Conservation (phyloP, 106 monocot species). For the Hemerocallis citrina region DNA sequence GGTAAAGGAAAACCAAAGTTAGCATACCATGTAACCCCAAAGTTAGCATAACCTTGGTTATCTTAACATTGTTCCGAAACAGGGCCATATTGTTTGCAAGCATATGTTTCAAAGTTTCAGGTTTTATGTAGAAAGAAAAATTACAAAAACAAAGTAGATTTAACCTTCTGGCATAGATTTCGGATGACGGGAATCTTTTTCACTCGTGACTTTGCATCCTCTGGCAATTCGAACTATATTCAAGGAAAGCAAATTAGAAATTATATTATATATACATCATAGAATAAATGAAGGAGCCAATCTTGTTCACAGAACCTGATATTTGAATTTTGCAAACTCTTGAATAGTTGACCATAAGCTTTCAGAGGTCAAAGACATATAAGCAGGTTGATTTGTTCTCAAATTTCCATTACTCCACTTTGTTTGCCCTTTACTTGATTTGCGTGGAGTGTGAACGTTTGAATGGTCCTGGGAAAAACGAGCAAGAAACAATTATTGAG, state of each 20-base stretch:
- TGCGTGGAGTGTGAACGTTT: constrained; percentile 21
- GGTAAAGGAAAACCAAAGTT: no score
- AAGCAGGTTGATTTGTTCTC: constrained; percentile 26
- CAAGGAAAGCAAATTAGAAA: constrained; percentile 4
- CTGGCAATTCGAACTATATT: constrained; percentile 73
- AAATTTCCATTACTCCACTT: constrained; percentile 24
- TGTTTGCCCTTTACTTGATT: constrained; percentile 23
- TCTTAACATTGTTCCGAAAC: no score
- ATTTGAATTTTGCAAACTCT: constrained; percentile 81
- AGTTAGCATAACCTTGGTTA: no score
- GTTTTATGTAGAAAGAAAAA: neutral
- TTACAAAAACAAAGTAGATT: neutral
- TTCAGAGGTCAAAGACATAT: constrained; percentile 57
- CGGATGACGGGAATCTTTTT: constrained; percentile 67
- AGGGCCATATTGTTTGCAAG: no score
- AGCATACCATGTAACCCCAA: no score
- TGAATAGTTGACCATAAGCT: constrained; percentile 63
- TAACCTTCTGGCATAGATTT: constrained; percentile 92
- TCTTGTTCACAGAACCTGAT: constrained; percentile 46
- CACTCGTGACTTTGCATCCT: constrained; percentile 51
- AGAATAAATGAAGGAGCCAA: neutral
- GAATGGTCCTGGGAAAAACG: constrained; percentile 34
- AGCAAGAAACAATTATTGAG: neutral
- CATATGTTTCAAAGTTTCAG: neutral
- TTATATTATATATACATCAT: neutral